Percentiles rank a stretch among this genome's conserved stretches.
These are phyloP conservation scores for Xylariales sp. DNA, from an alignment of 2,329 filamentous ascomycete genomes.

Conservation along the genomic window DNA sequence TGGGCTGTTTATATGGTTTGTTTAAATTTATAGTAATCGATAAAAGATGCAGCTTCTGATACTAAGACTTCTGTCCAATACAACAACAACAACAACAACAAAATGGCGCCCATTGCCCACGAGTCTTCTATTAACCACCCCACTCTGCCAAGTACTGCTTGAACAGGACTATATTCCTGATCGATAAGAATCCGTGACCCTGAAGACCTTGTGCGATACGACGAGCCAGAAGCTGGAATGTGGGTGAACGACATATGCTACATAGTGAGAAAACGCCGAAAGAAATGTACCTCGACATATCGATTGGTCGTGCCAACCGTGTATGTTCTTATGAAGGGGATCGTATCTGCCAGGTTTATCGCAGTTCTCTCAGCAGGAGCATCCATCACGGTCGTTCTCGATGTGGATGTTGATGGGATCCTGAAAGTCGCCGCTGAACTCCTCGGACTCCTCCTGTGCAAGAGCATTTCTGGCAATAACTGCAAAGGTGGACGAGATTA, in stretches of 20 bases:
- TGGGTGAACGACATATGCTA: constrained; percentile 2
- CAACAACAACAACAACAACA: too few species aligned
- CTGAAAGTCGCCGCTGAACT: constrained; percentile 95
- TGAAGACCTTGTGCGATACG: not conserved
- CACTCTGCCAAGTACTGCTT: not conserved
- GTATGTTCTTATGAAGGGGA: not conserved
- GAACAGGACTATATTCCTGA: not conserved
- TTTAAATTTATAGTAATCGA: too few species aligned
- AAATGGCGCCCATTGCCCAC: too few species aligned
- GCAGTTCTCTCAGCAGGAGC: constrained; percentile 66
- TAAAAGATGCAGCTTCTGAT: not conserved
- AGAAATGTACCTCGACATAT: too few species aligned
- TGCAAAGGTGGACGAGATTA: constrained; percentile 28
- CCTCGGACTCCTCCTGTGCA: constrained; percentile 94
- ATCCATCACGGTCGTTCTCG: constrained; percentile 88
- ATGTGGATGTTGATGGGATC: constrained; percentile 98
- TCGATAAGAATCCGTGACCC: not conserved
- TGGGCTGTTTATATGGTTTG: too few species aligned
- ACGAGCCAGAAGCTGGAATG: constrained; percentile 1
- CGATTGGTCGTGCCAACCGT: too few species aligned
- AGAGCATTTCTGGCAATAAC: constrained; percentile 95
- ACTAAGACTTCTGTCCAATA: too few species aligned
- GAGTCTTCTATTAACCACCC: constrained; percentile 3
- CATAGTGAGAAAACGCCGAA: constrained; percentile 1
- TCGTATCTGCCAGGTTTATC: not conserved